phyloP scores from a whole-genome alignment of 345 rosid species.

The Gynandropsis gynandra region DNA sequence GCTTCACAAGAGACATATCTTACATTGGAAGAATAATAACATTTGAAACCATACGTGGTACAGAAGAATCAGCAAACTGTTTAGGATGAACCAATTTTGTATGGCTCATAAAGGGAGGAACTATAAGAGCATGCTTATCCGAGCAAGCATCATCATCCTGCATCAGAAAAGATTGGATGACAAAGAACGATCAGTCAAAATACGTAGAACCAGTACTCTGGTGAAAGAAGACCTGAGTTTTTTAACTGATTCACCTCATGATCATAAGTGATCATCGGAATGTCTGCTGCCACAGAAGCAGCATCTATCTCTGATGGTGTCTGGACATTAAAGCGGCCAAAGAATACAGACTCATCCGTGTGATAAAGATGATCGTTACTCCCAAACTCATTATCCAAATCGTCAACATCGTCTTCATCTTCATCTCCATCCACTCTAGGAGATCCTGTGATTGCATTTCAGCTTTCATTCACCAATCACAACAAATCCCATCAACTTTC shows the following conservation, averaged over 20 bases:
- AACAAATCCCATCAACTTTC: too few species aligned
- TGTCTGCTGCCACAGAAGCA: slow-evolving; percentile 30
- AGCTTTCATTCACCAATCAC: too few species aligned
- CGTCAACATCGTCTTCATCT: slow-evolving; percentile 60
- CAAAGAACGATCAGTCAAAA: too few species aligned
- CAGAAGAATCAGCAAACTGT: slow-evolving; percentile 38
- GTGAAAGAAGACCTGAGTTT: slow-evolving; percentile 5
- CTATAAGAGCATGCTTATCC: slow-evolving; percentile 49
- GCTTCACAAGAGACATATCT: slow-evolving; percentile 12
- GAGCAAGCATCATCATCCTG: slow-evolving; percentile 47
- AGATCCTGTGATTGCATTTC: too few species aligned
- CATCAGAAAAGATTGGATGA: too few species aligned
- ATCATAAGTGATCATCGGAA: slow-evolving; percentile 49
- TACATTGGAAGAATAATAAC: too few species aligned
- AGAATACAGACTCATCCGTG: not conserved
- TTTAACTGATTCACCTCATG: too few species aligned
- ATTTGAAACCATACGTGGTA: slow-evolving; percentile 32
- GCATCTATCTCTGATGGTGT: slow-evolving; percentile 42
- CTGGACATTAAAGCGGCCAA: too few species aligned
- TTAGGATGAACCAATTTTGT: slow-evolving; percentile 40
- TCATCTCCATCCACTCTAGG: slow-evolving; percentile 66
- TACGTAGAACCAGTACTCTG: too few species aligned
- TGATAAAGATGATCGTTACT: too few species aligned
- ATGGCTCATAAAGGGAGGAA: slow-evolving; percentile 40
- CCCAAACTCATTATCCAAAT: slow-evolving; percentile 56